Evolutionary conservation across 2,329 filamentous ascomycete genomes (phyloP), one percentile per base, ranked within the genome.

Genomic region (Curvularia sp.): DNA sequence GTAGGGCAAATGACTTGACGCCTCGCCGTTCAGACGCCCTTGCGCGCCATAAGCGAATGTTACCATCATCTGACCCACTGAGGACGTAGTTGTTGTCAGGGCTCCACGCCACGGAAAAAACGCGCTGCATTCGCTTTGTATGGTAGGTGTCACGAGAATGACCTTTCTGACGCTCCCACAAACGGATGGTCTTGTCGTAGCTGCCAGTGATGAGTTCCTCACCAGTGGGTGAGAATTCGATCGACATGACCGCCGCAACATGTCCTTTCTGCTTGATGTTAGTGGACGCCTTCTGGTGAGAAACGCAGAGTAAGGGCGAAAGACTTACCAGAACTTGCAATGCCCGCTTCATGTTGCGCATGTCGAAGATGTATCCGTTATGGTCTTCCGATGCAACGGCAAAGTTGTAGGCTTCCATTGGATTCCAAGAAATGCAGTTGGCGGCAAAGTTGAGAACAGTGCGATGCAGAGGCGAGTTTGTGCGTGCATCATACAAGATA

Each of bases 51-150:
- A 99, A 81, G 34, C 94, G 84, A 50, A 93, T 84, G 74, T 97
- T 97, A 63, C 95, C 95, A 74, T 98, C 95, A 75, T 98, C 95
- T 13, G 90, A 95, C 42, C 94, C 95, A 5, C 90, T 93, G 46
- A 99, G 84, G 21, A 99, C 80, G 75, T 96, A 99, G 69, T 91
- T 91, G 65, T 90, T 89, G 76, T 99, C 95, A 5, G 93, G 91
- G 0, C 93, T 95, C 84, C 91, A 98, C 61, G 86, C 87, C 47
- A 88, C 88, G 9, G 89, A 89, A 80, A 96, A 96, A 55, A 97
- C 93, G 67, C 94, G 87, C 81, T 98, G 94, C 94, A 97, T 97
- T 63, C 95, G 88, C 80, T 97, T 96, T 18, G 95, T 98, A 81
- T 98, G 93, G 79, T 98, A 99, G 48, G 97, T 88, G 73, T 99